Evolutionary conservation across 2,329 filamentous ascomycete species (phyloP).

Genomic region (Acephala macrosclerotiorum): DNA sequence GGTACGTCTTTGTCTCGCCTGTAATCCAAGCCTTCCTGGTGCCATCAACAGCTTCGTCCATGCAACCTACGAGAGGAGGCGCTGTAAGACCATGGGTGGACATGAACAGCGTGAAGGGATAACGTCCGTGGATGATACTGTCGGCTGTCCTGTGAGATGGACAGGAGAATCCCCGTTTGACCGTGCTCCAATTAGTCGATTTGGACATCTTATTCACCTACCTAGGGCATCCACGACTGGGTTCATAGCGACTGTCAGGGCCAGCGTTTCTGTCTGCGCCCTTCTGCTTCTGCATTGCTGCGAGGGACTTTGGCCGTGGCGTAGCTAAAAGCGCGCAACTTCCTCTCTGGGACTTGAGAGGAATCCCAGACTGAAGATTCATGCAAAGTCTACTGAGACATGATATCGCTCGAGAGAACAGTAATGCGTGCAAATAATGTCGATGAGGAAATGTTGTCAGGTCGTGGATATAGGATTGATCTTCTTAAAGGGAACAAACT

Average conservation of each 20-base stretch:
- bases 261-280: neutral
- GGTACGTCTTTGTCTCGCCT: neutral
- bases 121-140: no score
- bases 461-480: constrained; percentile 2
- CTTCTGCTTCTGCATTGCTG: neutral
- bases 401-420: neutral
- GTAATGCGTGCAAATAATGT: neutral
- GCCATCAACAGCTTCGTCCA: no score
- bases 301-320: constrained; percentile 5
- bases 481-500: neutral
- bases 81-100: no score
- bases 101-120: no score
- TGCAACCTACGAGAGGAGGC: no score
- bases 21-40: neutral
- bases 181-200: no score
- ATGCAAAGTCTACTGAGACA: neutral
- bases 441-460: neutral
- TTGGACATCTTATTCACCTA: no score
- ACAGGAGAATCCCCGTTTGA: no score
- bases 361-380: neutral
- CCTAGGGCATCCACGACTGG: no score
- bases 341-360: neutral
- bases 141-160: no score
- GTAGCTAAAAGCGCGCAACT: constrained; percentile 6
- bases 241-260: neutral